Percentiles rank a stretch among this genome's conserved stretches.
phyloP scores from a whole-genome alignment of 2,329 filamentous ascomycete genomes.

The Fulvia fulva region DNA sequence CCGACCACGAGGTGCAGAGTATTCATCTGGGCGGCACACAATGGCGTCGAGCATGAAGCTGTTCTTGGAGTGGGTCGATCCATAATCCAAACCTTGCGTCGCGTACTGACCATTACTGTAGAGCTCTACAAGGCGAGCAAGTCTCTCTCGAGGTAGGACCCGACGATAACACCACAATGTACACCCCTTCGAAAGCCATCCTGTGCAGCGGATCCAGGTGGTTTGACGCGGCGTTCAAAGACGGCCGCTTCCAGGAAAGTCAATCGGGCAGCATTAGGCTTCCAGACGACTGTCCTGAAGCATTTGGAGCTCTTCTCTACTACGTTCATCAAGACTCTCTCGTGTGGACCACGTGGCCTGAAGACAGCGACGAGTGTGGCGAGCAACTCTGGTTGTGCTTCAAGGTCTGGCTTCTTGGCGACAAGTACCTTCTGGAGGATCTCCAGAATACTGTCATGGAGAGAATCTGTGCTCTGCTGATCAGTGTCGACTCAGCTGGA shows the following conservation, averaged over 20 bases:
- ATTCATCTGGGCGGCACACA: no score
- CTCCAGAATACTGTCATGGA: neutral
- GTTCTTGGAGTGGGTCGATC: no score
- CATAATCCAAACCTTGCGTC: no score
- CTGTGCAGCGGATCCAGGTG: neutral
- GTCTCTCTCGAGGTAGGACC: neutral
- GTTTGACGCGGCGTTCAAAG: neutral
- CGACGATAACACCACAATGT: neutral
- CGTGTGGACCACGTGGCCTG: neutral
- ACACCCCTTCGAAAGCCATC: neutral
- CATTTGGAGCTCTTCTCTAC: neutral
- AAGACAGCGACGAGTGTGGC: neutral
- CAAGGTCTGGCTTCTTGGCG: constrained; percentile 1
- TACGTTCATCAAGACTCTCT: neutral
- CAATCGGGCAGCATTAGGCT: neutral
- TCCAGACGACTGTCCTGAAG: neutral
- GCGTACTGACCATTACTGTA: neutral
- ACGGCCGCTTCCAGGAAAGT: neutral
- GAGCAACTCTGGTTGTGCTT: neutral
- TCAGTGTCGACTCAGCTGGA: no score
- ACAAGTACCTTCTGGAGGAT: neutral
- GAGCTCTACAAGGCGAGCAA: neutral
- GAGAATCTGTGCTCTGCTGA: neutral
- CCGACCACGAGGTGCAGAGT: neutral
- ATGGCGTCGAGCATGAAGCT: no score